Conservation (phyloP, 306 rosid species). For the Purshia tridentata region DNA sequence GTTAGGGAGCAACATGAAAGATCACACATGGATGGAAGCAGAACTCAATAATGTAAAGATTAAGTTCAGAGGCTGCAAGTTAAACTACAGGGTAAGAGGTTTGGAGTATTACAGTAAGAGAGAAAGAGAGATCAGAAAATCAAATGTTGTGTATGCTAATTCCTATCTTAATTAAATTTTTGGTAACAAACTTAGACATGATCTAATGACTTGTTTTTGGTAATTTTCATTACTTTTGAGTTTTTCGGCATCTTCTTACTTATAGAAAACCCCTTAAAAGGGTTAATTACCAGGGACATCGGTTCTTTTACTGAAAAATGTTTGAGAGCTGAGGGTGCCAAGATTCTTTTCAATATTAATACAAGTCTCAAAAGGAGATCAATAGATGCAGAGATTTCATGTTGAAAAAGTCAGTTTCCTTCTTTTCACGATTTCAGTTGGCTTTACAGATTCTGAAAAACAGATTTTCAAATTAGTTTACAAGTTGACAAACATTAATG, state of each 20-base stretch:
- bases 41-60: not conserved
- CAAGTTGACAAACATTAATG: not conserved
- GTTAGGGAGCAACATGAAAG: not conserved
- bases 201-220: not conserved
- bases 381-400: no score
- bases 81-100: not conserved
- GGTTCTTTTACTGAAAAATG: no score
- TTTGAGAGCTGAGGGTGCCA: no score
- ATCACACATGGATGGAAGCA: not conserved
- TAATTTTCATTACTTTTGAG: not conserved
- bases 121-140: not conserved
- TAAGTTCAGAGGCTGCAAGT: conserved; percentile 4
- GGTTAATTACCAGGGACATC: no score
- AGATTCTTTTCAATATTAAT: no score
- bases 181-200: not conserved
- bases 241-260: not conserved
- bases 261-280: not conserved
- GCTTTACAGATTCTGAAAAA: no score
- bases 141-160: conserved; percentile 1
- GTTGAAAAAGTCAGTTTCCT: no score
- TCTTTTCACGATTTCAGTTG: no score
- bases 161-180: not conserved
- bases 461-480: no score
- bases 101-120: not conserved
- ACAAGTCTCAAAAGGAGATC: no score